A percentile compares a stretch with the other conserved stretches of the same genome.
These are phyloP conservation scores for Fraxinus angustifolia DNA, from an alignment of 305 asterid genomes.

Conservation along the genomic window DNA sequence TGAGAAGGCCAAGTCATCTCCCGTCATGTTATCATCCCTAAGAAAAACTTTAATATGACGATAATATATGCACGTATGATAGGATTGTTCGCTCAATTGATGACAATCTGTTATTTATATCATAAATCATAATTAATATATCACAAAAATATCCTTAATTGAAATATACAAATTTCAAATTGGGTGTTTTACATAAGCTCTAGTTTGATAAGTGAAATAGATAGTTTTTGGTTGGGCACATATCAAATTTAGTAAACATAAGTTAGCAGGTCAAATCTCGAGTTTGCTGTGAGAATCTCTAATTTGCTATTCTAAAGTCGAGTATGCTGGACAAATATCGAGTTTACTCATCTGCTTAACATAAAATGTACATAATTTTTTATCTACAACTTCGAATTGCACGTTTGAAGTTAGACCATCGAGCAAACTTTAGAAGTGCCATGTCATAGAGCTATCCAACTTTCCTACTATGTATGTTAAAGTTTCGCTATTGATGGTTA, in stretches of 20 bases:
- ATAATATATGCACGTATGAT: background rate
- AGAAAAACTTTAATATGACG: background rate
- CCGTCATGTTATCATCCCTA: background rate
- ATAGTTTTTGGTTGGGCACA: background rate
- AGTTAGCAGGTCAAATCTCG: background rate
- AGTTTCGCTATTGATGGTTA: too few species aligned
- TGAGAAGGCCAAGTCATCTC: background rate
- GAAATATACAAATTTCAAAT: too few species aligned
- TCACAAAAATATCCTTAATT: background rate
- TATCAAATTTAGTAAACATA: background rate
- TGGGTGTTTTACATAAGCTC: background rate
- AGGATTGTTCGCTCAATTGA: background rate
- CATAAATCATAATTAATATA: background rate
- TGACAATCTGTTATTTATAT: background rate
- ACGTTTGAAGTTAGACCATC: background rate
- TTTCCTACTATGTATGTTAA: background rate
- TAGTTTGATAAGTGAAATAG: background rate
- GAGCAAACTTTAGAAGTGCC: background rate
- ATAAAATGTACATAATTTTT: background rate
- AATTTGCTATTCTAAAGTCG: background rate
- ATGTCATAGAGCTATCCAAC: background rate
- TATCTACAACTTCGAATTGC: background rate
- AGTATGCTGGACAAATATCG: background rate
- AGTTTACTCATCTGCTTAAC: background rate
- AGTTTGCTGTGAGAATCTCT: background rate